Evolutionary conservation across 805 yeast species (phyloP).

Genomic region (Spathaspora girioi): DNA sequence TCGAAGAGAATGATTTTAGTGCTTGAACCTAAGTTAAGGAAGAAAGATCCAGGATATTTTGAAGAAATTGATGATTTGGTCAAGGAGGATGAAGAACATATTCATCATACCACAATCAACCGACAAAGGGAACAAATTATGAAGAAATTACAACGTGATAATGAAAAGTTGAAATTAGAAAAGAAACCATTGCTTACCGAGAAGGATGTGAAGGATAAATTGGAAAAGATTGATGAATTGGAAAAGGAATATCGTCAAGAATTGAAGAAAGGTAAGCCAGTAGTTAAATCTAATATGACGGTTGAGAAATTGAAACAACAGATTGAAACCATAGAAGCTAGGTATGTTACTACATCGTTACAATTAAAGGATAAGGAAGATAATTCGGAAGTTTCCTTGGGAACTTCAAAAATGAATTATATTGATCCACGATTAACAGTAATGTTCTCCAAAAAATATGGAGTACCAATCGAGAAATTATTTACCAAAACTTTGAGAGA

Average conservation of each 20-base stretch:
- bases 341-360: constrained; percentile 64
- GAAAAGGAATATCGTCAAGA: constrained; percentile 54
- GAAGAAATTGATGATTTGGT: constrained; percentile 64
- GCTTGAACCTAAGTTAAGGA: constrained; percentile 52
- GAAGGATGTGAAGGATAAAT: constrained; percentile 54
- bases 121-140: constrained; percentile 62
- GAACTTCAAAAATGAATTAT: constrained; percentile 91
- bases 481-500: constrained; percentile 89
- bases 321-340: constrained; percentile 64
- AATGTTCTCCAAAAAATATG: constrained; percentile 77
- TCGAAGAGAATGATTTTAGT: constrained; percentile 65
- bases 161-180: constrained; percentile 65
- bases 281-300: constrained; percentile 45
- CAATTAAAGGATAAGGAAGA: constrained; percentile 91
- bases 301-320: constrained; percentile 72
- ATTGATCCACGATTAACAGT: constrained; percentile 93
- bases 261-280: constrained; percentile 54
- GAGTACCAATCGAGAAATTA: constrained; percentile 88
- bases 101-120: constrained; percentile 58
- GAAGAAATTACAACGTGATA: constrained; percentile 70
- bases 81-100: constrained; percentile 57
- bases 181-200: constrained; percentile 50
- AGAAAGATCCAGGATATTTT: constrained; percentile 56
- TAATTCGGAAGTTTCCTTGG: constrained; percentile 87
- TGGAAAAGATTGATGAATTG: constrained; percentile 52